Conservation (phyloP, 2,329 filamentous ascomycete species). For the Ophiostoma angusticollis region DNA sequence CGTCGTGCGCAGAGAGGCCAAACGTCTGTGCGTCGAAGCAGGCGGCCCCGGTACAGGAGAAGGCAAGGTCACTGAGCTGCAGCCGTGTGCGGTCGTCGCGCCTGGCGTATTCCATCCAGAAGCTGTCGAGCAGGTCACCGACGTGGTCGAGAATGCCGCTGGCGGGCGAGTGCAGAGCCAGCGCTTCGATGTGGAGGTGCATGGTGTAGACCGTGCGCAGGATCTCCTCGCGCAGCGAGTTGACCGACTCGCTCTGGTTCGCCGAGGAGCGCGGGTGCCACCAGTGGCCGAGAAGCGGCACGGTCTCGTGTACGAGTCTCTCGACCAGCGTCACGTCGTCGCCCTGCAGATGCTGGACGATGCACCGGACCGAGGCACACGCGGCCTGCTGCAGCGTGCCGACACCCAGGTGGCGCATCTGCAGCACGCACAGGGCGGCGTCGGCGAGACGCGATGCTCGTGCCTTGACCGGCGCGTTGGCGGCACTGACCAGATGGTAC, state of each 20-base stretch:
- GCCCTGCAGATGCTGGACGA: constrained; percentile 52
- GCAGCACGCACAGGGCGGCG: constrained; percentile 48
- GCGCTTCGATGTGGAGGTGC: constrained; percentile 47
- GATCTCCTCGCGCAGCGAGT: constrained; percentile 62
- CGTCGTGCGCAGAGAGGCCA: constrained; percentile 38
- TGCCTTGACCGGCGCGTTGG: constrained; percentile 53
- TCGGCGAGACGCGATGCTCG: constrained; percentile 43
- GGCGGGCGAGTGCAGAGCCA: constrained; percentile 32
- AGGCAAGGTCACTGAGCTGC: constrained; percentile 63
- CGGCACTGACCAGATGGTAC: constrained; percentile 46
- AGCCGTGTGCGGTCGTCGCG: constrained; percentile 59
- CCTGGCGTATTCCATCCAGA: constrained; percentile 69
- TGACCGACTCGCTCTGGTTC: constrained; percentile 39
- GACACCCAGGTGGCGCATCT: constrained; percentile 41
- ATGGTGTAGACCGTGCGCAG: constrained; percentile 58
- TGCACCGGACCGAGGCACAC: constrained; percentile 61
- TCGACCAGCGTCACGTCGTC: constrained; percentile 55
- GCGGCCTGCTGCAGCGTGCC: constrained; percentile 56
- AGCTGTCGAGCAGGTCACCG: constrained; percentile 52
- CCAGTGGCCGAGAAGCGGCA: constrained; percentile 61
- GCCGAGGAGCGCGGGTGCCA: constrained; percentile 59
- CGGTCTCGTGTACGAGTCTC: constrained; percentile 43
- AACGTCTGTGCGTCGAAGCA: constrained; percentile 38
- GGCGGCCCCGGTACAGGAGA: constrained; percentile 33
- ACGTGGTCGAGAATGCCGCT: constrained; percentile 33